These are phyloP conservation scores for Hibiscus mutabilis DNA, from an alignment of 345 rosid species.

Conservation along the genomic window DNA sequence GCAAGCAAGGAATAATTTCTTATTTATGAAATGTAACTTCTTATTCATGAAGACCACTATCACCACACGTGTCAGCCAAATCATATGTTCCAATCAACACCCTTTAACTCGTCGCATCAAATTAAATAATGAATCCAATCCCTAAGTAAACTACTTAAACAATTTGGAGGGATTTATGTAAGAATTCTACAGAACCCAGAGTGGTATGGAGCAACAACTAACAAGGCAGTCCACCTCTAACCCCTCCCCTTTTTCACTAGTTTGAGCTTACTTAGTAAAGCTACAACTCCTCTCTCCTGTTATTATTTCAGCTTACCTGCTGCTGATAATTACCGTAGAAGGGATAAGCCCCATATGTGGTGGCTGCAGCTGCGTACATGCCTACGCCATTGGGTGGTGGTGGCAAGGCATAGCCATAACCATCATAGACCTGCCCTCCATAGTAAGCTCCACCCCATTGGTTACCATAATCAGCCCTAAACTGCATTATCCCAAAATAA, in stretches of 20 bases:
- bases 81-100: background rate
- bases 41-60: background rate
- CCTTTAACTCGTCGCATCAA: constrained; percentile 5
- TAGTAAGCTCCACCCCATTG: constrained; percentile 79
- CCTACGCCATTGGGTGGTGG: constrained; percentile 69
- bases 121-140: constrained; percentile 34
- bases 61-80: background rate
- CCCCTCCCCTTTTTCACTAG: background rate
- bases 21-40: background rate
- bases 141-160: constrained; percentile 23
- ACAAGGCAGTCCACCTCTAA: background rate
- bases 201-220: background rate
- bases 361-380: constrained; percentile 48
- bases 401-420: constrained; percentile 74
- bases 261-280: constrained; percentile 18
- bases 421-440: constrained; percentile 73
- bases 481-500: constrained; percentile 32
- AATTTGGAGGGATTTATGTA: constrained; percentile 36
- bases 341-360: constrained; percentile 60
- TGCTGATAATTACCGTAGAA: constrained; percentile 78
- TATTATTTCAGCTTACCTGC: constrained; percentile 75
- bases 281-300: constrained; percentile 1
- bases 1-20: no score
- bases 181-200: constrained; percentile 33
- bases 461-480: constrained; percentile 62